Conservation (phyloP, 768 basidiomycete genomes). For the Rossbeevera mucosa region DNA sequence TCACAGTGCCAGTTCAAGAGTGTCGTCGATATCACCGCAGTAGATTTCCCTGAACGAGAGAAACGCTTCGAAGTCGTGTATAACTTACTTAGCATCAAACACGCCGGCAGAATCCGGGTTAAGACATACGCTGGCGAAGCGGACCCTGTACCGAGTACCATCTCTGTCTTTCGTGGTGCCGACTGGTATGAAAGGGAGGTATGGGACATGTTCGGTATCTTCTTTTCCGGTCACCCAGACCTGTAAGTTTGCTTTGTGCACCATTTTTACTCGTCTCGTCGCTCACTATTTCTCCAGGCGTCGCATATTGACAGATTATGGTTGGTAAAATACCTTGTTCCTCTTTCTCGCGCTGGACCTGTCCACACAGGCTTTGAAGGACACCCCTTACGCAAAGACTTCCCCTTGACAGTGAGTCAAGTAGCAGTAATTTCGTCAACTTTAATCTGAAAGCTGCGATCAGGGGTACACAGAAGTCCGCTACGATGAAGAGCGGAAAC, state of each 20-base stretch:
- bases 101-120: constrained; percentile 84
- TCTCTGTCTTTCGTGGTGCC: constrained; percentile 80
- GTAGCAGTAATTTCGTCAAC: background rate
- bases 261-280: constrained; percentile 5
- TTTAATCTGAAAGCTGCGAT: background rate
- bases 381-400: constrained; percentile 96
- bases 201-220: constrained; percentile 97
- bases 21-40: constrained; percentile 91
- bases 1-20: constrained; percentile 91
- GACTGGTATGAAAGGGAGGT: constrained; percentile 99
- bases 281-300: constrained; percentile 49
- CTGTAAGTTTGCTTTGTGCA: constrained; percentile 52
- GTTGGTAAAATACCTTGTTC: constrained; percentile 34
- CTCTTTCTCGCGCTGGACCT: background rate
- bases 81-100: constrained; percentile 77
- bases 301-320: constrained; percentile 97
- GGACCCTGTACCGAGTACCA: constrained; percentile 81
- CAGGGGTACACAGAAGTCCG: constrained; percentile 99
- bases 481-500: constrained; percentile 96
- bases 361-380: constrained; percentile 78
- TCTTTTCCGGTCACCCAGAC: constrained; percentile 95
- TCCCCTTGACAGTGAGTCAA: constrained; percentile 82
- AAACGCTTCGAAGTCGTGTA: constrained; percentile 98
- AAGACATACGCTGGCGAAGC: constrained; percentile 97
- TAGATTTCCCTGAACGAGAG: constrained; percentile 89